Base-by-base conservation (phyloP, 140 eudicot genomes). In the Oenanthe javanica region DNA sequence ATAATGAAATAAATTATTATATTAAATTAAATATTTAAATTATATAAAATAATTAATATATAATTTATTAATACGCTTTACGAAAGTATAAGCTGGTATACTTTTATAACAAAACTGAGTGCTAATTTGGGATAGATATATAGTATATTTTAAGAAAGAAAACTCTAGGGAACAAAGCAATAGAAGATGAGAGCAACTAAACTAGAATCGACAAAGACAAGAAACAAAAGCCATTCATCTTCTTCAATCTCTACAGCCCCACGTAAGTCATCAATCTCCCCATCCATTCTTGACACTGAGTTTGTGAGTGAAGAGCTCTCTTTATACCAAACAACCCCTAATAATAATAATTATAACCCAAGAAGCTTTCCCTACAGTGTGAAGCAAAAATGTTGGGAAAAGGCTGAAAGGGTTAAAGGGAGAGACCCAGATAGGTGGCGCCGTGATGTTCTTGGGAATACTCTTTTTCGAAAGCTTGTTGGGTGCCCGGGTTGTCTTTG, bases 341-440 rank as follows among this genome's bases (percentile, higher is more conserved):
- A 75, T 27, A 12, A 27, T 47, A 8, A 45, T n/a, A n/a, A n/a
- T 14, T 9, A 16, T 11, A 12, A 75, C 46, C 79, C 79, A 47
- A 49, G 79, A 49, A 49, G 79, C 63, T 75, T 75, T 31, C 79
- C 79, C 0, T 7, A 75, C 19, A 75, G 40, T 75, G 96, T 94
- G 86, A 94, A 94, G 89, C 97, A 92, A 75, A 94, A 92, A 74
- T 94, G 98, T 77, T 94, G 98, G 98, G 96, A 94, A 15, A 94
- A 92, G 84, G 98, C 98, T 0, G 93, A 92, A 54, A 94, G 90
- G 54, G 81, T 94, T 69, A 94, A 92, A 51, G 97, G 97, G 10
- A 87, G 98, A 19, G 94, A 94, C 85, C 97, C 98, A 43, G 95
- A 89, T 72, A 81, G 97, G 14, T 90, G 99, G 98, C 94, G 98